These are phyloP conservation scores for Clohesyomyces aquaticus DNA, from an alignment of 495 filamentous ascomycete species.

Conservation along the genomic window DNA sequence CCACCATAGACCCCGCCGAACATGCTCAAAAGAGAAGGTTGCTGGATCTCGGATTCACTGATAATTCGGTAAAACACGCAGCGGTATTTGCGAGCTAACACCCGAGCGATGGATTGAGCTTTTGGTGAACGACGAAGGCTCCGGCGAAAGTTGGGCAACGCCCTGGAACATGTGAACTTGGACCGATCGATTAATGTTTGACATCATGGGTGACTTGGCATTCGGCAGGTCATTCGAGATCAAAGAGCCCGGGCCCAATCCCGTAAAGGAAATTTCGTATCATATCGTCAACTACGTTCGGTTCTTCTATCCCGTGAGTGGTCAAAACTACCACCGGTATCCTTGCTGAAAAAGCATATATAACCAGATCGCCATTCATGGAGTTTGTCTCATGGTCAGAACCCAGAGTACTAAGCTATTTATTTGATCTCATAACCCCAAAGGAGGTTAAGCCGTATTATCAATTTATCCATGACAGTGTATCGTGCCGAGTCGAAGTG, in stretches of 20 bases:
- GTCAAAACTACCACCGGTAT: background rate
- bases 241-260: constrained; percentile 24
- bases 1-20: too few species aligned
- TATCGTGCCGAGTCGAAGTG: background rate
- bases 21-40: too few species aligned
- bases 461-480: constrained; percentile 7
- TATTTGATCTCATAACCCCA: constrained; percentile 5
- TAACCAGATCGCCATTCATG: constrained; percentile 8
- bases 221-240: constrained; percentile 19
- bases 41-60: too few species aligned
- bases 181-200: too few species aligned
- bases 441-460: constrained; percentile 7
- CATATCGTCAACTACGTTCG: constrained; percentile 29
- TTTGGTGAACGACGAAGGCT: too few species aligned
- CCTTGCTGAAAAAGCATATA: background rate
- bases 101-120: too few species aligned
- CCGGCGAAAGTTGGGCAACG: too few species aligned
- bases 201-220: constrained; percentile 24
- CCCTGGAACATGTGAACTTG: too few species aligned
- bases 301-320: constrained; percentile 21
- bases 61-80: too few species aligned
- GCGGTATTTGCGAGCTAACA: too few species aligned
- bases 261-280: constrained; percentile 36
- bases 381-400: constrained; percentile 1
- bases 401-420: background rate